These are phyloP conservation scores for Planoprotostelium fungivorum DNA, from an alignment of 78 protist species.

Conservation along the genomic window DNA sequence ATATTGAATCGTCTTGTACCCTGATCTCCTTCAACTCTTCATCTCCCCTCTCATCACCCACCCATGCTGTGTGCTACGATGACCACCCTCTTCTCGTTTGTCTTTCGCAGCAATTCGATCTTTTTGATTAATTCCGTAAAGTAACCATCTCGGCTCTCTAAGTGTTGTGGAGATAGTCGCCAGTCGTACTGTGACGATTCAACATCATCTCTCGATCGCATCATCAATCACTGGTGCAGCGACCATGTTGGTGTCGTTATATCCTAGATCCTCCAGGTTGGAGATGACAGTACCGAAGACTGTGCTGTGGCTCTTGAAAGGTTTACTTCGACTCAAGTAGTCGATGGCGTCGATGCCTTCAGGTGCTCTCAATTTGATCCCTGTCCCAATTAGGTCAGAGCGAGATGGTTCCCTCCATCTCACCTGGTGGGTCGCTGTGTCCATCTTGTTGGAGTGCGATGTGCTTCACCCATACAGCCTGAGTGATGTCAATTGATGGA, in stretches of 20 bases:
- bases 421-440: background rate
- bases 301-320: background rate
- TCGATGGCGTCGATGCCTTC: background rate
- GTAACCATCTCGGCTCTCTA: background rate
- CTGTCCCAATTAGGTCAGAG: background rate
- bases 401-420: background rate
- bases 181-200: background rate
- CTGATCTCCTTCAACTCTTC: background rate
- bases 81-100: background rate
- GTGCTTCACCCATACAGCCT: background rate
- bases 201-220: background rate
- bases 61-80: background rate
- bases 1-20: background rate
- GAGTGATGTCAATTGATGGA: background rate
- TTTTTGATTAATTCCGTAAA: background rate
- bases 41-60: background rate
- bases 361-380: background rate
- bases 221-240: background rate
- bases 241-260: background rate
- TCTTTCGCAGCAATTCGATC: background rate
- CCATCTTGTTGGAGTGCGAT: background rate
- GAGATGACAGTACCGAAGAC: background rate
- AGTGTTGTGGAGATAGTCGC: background rate
- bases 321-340: background rate
- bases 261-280: background rate